These are phyloP conservation scores for Ceratocystis papillata DNA, from an alignment of 2,329 filamentous ascomycete genomes.

Conservation along the genomic window DNA sequence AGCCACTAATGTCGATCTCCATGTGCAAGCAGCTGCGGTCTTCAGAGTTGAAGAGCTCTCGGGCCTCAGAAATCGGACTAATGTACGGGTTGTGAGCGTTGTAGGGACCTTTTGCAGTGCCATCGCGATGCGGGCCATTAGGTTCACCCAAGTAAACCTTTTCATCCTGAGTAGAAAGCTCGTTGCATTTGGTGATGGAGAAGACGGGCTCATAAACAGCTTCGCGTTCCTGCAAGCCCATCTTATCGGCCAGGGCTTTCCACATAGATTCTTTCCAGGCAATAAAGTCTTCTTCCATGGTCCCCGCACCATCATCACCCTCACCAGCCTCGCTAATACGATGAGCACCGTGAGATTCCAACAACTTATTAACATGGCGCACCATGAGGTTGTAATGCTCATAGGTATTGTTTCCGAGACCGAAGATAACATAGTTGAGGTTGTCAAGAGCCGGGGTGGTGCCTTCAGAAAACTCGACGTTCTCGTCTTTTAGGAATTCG, in stretches of 20 bases:
- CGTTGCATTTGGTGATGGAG: slow-evolving; percentile 63
- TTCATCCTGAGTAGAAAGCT: slow-evolving; percentile 60
- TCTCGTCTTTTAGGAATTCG: slow-evolving; percentile 81
- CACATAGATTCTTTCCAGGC: slow-evolving; percentile 99
- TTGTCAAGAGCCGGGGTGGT: slow-evolving; percentile 63
- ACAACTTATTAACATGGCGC: slow-evolving; percentile 70
- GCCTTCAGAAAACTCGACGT: slow-evolving; percentile 67
- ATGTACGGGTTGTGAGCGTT: slow-evolving; percentile 97
- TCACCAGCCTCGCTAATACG: slow-evolving; percentile 83
- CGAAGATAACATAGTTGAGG: slow-evolving; percentile 89
- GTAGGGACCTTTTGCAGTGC: slow-evolving; percentile 72
- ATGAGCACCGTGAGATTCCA: slow-evolving; percentile 71
- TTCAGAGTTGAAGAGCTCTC: slow-evolving; percentile 78
- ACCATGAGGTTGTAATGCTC: slow-evolving; percentile 99
- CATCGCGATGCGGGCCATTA: slow-evolving; percentile 90
- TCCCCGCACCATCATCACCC: slow-evolving; percentile 93
- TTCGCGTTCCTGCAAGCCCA: slow-evolving; percentile 89
- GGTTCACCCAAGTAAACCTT: slow-evolving; percentile 92
- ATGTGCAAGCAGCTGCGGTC: slow-evolving; percentile 93
- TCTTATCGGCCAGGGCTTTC: slow-evolving; percentile 67
- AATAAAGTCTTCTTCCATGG: slow-evolving; percentile 98
- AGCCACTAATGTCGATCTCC: slow-evolving; percentile 83
- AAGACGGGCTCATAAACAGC: slow-evolving; percentile 92
- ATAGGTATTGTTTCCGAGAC: slow-evolving; percentile 97
- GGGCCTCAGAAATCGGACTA: slow-evolving; percentile 82